phyloP scores from a whole-genome alignment of 805 yeast genomes.

The Danielozyma ontarioensis region DNA sequence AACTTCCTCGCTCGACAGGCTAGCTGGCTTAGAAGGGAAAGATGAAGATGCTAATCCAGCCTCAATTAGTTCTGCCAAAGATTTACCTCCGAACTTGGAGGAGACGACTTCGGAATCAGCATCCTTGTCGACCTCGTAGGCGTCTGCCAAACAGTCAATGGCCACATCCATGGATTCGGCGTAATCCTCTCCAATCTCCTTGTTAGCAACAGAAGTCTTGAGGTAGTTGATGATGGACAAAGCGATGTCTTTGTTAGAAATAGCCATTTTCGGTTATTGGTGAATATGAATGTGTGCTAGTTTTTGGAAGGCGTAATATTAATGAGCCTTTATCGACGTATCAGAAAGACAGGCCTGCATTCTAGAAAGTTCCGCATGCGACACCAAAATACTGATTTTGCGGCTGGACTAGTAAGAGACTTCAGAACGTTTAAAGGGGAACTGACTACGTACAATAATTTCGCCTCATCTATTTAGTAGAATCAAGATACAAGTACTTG shows the following conservation, averaged over 20 bases:
- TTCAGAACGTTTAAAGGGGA: too few species aligned
- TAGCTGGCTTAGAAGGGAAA: slow-evolving; percentile 1
- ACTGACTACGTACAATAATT: too few species aligned
- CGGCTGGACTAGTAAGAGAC: too few species aligned
- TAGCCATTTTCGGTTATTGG: slow-evolving; percentile 32
- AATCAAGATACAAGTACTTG: too few species aligned
- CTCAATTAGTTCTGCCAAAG: slow-evolving; percentile 42
- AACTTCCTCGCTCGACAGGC: slow-evolving; percentile 22
- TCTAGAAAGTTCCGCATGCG: too few species aligned
- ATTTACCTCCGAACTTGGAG: slow-evolving; percentile 43
- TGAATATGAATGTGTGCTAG: too few species aligned
- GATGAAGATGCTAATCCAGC: slow-evolving; percentile 2
- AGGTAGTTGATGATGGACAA: slow-evolving; percentile 71
- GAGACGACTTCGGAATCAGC: slow-evolving; percentile 30
- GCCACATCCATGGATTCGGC: slow-evolving; percentile 91
- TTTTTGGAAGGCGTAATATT: too few species aligned
- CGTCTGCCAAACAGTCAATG: slow-evolving; percentile 85
- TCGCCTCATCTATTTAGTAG: too few species aligned
- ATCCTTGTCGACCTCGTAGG: slow-evolving; percentile 63
- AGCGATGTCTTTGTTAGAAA: slow-evolving; percentile 61
- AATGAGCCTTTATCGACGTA: too few species aligned
- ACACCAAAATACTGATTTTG: too few species aligned
- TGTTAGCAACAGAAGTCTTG: slow-evolving; percentile 50
- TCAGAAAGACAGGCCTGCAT: too few species aligned
- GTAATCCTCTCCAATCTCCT: slow-evolving; percentile 70